Base-by-base conservation (phyloP, 345 rosid genomes). In the Murraya koenigii region DNA sequence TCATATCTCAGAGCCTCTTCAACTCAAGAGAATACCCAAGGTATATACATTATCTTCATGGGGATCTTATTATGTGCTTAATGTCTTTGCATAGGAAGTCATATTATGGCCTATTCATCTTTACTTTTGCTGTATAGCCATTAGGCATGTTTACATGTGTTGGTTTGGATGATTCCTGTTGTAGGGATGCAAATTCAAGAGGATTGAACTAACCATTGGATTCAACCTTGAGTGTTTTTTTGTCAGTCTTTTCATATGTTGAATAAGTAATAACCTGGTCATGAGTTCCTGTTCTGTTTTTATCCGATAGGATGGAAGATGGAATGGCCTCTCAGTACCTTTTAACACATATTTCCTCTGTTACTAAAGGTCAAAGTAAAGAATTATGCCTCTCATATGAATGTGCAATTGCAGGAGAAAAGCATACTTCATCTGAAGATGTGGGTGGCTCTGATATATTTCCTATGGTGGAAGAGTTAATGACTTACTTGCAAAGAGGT, bases 401-500 rank as follows among this genome's bases (percentile, higher is more conserved):
- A 58, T 59, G 54, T 74, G 74, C 72, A 67, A 66, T 49, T 74
- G 80, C 89, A 80, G 83, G 72, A 71, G 69, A 66, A 80, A 83
- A 75, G 66, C 74, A 58, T 60, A 55, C 68, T 69, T 78, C 69
- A 63, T 58, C 74, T 7, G 66, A 80, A 65, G 81, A 85, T 64
- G 54, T 64, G 8, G 72, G 71, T 60, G 81, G 77, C 75, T 56
- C 85, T 1, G 75, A 55, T 47, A 62, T 84, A 26, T 56, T 81
- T 70, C 77, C 77, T 60, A 76, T 59, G 59, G 80, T 86, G 17
- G 75, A 87, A 79, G 85, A 84, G 80, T 69, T 82, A 33, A 39
- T 87, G 63, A 92, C 90, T 30, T 82, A 85, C 44, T 71, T 70
- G 75, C 89, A 3, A 80, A 80, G 75, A 89, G 94, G 97, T 93